Evolutionary conservation across 2,329 filamentous ascomycete genomes (phyloP).

Genomic region (Fragosphaeria purpurea): DNA sequence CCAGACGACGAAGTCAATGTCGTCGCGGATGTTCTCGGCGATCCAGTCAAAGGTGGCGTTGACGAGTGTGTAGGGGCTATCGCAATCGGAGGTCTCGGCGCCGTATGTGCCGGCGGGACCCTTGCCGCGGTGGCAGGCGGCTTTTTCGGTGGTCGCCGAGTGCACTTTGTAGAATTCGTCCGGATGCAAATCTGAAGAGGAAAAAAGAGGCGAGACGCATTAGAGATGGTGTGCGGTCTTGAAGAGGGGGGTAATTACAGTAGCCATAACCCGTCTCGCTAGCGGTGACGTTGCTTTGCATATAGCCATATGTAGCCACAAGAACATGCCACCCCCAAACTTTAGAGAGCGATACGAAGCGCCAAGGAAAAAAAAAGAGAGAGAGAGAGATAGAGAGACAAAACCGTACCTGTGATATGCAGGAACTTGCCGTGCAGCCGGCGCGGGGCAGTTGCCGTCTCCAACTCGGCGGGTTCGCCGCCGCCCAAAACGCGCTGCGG

Average conservation of each 20-base stretch:
- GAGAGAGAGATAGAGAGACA: neutral
- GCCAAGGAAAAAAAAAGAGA: neutral
- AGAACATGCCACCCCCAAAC: too few relatives aligned
- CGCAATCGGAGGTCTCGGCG: slow-evolving; percentile 79
- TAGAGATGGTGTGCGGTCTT: too few relatives aligned
- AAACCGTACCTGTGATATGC: slow-evolving; percentile 68
- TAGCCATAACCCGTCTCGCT: too few relatives aligned
- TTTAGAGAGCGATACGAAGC: too few relatives aligned
- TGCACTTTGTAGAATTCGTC: slow-evolving; percentile 79
- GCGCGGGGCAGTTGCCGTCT: slow-evolving; percentile 20
- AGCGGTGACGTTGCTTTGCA: too few relatives aligned
- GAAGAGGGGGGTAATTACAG: too few relatives aligned
- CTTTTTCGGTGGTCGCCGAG: slow-evolving; percentile 56
- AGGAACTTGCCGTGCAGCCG: slow-evolving; percentile 66
- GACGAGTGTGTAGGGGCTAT: slow-evolving; percentile 68
- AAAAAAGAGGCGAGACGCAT: neutral
- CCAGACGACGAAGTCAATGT: slow-evolving; percentile 86
- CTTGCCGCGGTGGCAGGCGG: slow-evolving; percentile 68
- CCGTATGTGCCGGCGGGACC: slow-evolving; percentile 75
- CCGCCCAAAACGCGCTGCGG: slow-evolving; percentile 13
- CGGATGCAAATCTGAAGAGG: slow-evolving; percentile 69
- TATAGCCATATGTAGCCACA: too few relatives aligned
- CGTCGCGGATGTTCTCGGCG: slow-evolving; percentile 60
- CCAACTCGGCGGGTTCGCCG: slow-evolving; percentile 4
- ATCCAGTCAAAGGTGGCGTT: slow-evolving; percentile 92